Conservation (phyloP, 2,329 filamentous ascomycete species). For the Alternaria postmessia region DNA sequence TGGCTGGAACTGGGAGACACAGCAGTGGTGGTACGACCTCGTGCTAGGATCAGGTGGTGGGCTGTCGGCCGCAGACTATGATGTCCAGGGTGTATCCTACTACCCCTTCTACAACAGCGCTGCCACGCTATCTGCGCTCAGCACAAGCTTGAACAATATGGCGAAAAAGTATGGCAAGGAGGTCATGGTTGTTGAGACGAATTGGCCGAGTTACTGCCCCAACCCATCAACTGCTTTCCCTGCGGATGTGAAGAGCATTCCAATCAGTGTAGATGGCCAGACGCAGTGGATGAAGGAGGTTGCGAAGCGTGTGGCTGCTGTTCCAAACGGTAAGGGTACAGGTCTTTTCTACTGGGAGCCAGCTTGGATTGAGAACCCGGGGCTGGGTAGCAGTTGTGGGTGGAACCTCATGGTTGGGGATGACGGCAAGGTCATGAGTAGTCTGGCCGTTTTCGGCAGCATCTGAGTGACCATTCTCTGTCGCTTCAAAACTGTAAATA, state of each 20-base stretch:
- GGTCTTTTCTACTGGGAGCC: slow-evolving; percentile 80
- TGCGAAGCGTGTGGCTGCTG: slow-evolving; percentile 62
- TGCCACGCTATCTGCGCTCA: slow-evolving; percentile 67
- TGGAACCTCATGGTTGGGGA: slow-evolving; percentile 70
- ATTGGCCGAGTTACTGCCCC: slow-evolving; percentile 73
- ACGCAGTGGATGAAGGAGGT: slow-evolving; percentile 67
- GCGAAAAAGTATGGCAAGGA: slow-evolving; percentile 69
- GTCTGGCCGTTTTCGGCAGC: slow-evolving; percentile 64
- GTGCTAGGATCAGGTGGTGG: slow-evolving; percentile 57
- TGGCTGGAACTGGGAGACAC: slow-evolving; percentile 74
- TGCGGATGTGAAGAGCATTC: slow-evolving; percentile 65
- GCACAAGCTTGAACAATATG: slow-evolving; percentile 66
- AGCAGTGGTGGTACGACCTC: slow-evolving; percentile 71
- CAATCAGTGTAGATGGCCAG: slow-evolving; percentile 71
- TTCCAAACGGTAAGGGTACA: slow-evolving; percentile 58
- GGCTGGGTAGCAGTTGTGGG: slow-evolving; percentile 69
- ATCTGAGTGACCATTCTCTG: slow-evolving; percentile 38
- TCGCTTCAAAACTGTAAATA: slow-evolving; percentile 11
- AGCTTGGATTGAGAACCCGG: slow-evolving; percentile 72
- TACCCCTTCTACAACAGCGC: slow-evolving; percentile 73
- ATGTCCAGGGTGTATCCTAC: slow-evolving; percentile 76
- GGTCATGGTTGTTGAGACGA: slow-evolving; percentile 72
- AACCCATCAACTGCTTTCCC: slow-evolving; percentile 67
- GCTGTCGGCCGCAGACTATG: slow-evolving; percentile 65
- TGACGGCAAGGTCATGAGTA: slow-evolving; percentile 63